phyloP scores from a whole-genome alignment of 1,139 yeast species.

The Hyphopichia burtonii region DNA sequence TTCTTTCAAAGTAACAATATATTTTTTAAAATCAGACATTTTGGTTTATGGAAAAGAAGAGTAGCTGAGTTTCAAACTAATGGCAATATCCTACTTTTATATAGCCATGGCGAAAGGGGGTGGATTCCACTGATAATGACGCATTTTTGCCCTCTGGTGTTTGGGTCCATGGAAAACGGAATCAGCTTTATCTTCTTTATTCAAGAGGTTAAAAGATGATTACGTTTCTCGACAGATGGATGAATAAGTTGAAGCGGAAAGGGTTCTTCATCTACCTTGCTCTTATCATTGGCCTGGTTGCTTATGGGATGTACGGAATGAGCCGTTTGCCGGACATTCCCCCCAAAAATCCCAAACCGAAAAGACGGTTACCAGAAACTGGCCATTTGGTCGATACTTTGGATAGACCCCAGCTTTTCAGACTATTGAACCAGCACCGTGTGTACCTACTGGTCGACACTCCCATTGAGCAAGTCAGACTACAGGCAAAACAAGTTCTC shows the following conservation, averaged over 20 bases:
- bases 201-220: no score
- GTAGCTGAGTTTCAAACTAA: neutral
- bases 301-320: conserved; percentile 33
- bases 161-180: no score
- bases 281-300: conserved; percentile 30
- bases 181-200: neutral
- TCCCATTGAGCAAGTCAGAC: conserved; percentile 13
- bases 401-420: conserved; percentile 19
- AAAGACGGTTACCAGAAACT: conserved; percentile 1
- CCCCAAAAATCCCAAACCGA: conserved; percentile 4
- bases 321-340: conserved; percentile 24
- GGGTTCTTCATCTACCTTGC: conserved; percentile 39
- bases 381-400: conserved; percentile 14
- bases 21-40: conserved; percentile 24
- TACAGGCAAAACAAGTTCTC: conserved; percentile 13
- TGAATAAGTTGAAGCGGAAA: conserved; percentile 26
- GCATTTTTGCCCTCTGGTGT: neutral
- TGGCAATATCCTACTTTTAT: neutral
- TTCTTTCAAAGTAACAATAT: conserved; percentile 41
- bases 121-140: conserved; percentile 1
- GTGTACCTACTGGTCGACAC: conserved; percentile 20
- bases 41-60: neutral
- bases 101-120: neutral
- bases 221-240: conserved; percentile 23
- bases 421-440: conserved; percentile 14